Conservation (phyloP, 345 rosid genomes). For the Firmiana major region DNA sequence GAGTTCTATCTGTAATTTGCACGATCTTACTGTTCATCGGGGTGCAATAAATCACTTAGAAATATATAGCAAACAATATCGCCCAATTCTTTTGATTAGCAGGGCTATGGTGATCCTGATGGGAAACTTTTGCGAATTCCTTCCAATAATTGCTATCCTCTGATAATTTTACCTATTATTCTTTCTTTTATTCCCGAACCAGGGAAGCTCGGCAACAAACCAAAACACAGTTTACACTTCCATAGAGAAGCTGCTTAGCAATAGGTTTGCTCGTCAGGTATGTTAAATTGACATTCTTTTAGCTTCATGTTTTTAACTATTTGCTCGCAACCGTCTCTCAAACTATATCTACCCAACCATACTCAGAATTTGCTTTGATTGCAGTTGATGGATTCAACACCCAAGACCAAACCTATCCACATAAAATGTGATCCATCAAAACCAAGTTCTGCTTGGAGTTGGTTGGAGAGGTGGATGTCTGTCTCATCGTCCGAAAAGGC, state of each 20-base stretch:
- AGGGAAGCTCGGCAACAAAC: conserved; percentile 29
- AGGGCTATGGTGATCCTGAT: neutral
- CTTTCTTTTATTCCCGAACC: conserved; percentile 39
- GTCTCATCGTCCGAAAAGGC: conserved; percentile 48
- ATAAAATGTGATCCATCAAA: conserved; percentile 82
- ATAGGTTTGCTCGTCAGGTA: conserved; percentile 88
- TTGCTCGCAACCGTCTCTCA: conserved; percentile 6
- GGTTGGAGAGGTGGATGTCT: conserved; percentile 98
- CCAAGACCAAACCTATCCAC: conserved; percentile 55
- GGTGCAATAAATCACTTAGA: neutral
- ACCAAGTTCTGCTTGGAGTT: conserved; percentile 81
- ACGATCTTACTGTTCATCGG: neutral
- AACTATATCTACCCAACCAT: neutral
- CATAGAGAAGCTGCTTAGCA: conserved; percentile 65
- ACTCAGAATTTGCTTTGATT: conserved; percentile 21
- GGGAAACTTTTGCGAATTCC: neutral
- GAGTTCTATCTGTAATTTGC: neutral
- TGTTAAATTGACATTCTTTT: conserved; percentile 5
- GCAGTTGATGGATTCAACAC: conserved; percentile 79
- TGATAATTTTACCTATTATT: neutral
- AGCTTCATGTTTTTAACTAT: conserved; percentile 10
- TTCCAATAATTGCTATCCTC: conserved; percentile 1
- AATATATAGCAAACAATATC: neutral
- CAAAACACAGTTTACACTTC: conserved; percentile 40
- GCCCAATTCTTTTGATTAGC: neutral